These are phyloP conservation scores for Phytophthora lateralis DNA, from an alignment of 352 stramenopile species.

Conservation along the genomic window DNA sequence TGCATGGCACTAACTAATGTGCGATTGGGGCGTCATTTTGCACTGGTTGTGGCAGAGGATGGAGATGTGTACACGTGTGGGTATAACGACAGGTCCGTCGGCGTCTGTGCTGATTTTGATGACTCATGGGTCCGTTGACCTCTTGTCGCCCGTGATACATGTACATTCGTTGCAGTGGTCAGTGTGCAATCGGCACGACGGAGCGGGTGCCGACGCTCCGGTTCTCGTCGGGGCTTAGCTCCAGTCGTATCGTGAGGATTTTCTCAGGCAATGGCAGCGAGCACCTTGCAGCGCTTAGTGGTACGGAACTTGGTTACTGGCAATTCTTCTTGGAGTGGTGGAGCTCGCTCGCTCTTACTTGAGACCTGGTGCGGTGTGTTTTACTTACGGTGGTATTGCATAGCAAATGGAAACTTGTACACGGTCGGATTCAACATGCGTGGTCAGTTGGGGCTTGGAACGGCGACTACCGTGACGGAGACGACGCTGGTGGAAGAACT, in stretches of 20 bases:
- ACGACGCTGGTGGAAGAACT: constrained; percentile 55
- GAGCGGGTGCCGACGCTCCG: constrained; percentile 63
- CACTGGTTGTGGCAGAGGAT: constrained; percentile 32
- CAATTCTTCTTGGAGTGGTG: background rate
- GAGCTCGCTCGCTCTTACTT: background rate
- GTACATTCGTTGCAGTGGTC: constrained; percentile 60
- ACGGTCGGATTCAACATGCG: constrained; percentile 93
- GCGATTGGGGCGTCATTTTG: constrained; percentile 1
- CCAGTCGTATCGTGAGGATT: constrained; percentile 70
- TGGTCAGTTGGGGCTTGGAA: constrained; percentile 89
- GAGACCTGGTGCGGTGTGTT: background rate
- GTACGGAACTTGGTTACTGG: constrained; percentile 30
- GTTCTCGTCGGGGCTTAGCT: constrained; percentile 57
- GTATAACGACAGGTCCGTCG: constrained; percentile 90
- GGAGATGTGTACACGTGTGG: constrained; percentile 89
- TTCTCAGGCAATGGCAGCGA: constrained; percentile 94
- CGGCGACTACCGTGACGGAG: constrained; percentile 62
- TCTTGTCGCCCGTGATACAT: background rate
- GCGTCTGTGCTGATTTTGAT: background rate
- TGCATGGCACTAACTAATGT: constrained; percentile 1
- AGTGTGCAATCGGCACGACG: constrained; percentile 89
- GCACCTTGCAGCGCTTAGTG: constrained; percentile 85
- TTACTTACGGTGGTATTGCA: background rate
- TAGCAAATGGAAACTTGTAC: constrained; percentile 81
- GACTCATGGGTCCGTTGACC: constrained; percentile 7